Evolutionary conservation across 2,329 filamentous ascomycete genomes (phyloP).

Genomic region (Cercospora berteroae): DNA sequence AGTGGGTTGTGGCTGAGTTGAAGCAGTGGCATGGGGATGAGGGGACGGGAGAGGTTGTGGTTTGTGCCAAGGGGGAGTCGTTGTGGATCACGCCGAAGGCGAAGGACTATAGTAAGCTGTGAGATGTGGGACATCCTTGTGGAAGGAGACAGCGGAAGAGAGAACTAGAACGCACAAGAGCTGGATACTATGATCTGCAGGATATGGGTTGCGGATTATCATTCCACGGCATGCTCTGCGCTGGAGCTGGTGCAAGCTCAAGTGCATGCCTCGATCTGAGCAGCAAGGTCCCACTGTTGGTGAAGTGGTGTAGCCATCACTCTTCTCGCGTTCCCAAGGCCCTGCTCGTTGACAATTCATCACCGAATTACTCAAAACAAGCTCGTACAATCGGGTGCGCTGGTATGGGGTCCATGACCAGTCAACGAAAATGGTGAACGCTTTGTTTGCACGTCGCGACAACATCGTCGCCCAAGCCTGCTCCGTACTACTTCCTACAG

Average conservation of each 20-base stretch:
- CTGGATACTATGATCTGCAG: not conserved
- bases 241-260: not conserved
- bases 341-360: not conserved
- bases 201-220: not conserved
- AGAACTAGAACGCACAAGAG: not conserved
- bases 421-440: not conserved
- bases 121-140: not conserved
- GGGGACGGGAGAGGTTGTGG: constrained; percentile 45
- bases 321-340: not conserved
- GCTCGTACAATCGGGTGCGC: not conserved
- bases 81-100: constrained; percentile 48
- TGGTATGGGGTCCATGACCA: not conserved
- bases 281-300: not conserved
- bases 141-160: not conserved
- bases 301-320: not conserved
- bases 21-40: constrained; percentile 32
- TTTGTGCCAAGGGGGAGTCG: constrained; percentile 54
- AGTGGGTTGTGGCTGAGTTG: constrained; percentile 50
- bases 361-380: not conserved
- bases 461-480: not conserved
- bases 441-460: not conserved
- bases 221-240: not conserved
- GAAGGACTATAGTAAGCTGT: constrained; percentile 10
- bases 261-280: not conserved
- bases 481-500: not conserved